Evolutionary conservation across 208 protist genomes (phyloP), one percentile per base, ranked within the genome.

Genomic region (Acanthamoeba sp.): DNA sequence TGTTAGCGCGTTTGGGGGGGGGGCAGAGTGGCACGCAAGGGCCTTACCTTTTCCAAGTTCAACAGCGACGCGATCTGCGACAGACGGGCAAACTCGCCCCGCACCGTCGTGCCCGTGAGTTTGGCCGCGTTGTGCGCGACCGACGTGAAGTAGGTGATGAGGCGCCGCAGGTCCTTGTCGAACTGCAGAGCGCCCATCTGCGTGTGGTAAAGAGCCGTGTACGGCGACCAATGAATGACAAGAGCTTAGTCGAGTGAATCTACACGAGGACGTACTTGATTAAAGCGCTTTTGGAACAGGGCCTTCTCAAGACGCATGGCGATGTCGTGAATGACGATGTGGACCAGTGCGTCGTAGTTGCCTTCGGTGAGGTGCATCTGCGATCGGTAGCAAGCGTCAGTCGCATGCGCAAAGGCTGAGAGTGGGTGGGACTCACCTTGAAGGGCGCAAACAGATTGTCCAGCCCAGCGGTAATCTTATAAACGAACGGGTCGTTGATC

Each of bases 331-430:
- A 88, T 88, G 27, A 88, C 80, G 48, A 88, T 88, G 50, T 88
- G 80, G 48, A 88, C n/a, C n/a, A 88, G 22, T n/a, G 45, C 48
- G 80, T 88, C 80, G 80, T 88, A 88, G 80, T 88, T 88, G 22
- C 80, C 50, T 22, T 88, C 80, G 12, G 80, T 88, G 48, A 88
- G 50, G 22, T 88, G 80, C n/a, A 38, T 64, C 80, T 88, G 42
- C 73, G 42, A n/a, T n/a, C n/a, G n/a, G n/a, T n/a, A n/a, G n/a
- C n/a, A n/a, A n/a, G n/a, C n/a, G n/a, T n/a, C n/a, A n/a, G n/a
- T n/a, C n/a, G n/a, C n/a, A n/a, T n/a, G n/a, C n/a, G n/a, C n/a
- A 55, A 55, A 55, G 48, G 6, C 10, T 6, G 48, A 16, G 16
- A 66, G 59, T 66, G n/a, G 6, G n/a, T 36, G n/a, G 12, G 4